A percentile compares a stretch with the other conserved stretches of the same genome.
Evolutionary conservation across 2,329 filamentous ascomycete species (phyloP).

Genomic region (Monilinia vaccinii-corymbosi): DNA sequence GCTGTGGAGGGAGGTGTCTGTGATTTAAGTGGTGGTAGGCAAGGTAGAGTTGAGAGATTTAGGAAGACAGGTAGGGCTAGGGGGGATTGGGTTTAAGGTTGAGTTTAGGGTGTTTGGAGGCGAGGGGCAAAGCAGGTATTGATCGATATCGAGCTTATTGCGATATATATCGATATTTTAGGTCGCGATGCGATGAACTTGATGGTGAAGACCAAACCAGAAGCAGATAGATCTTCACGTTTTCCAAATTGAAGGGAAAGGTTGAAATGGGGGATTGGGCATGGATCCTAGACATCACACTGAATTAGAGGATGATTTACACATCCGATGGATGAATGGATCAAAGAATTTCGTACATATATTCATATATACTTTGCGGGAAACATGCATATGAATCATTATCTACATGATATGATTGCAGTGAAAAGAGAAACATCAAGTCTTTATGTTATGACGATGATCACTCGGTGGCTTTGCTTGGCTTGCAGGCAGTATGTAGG

Average conservation of each 20-base stretch:
- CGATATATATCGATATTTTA: too few relatives aligned
- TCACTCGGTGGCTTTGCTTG: too few relatives aligned
- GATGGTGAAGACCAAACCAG: not conserved
- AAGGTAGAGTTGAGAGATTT: not conserved
- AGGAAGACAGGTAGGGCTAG: not conserved
- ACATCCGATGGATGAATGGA: not conserved
- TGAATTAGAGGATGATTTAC: not conserved
- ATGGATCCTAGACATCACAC: not conserved
- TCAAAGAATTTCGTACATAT: not conserved
- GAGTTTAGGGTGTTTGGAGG: not conserved
- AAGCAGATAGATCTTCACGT: not conserved
- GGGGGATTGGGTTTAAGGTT: not conserved
- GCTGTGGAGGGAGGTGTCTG: slow-evolving; percentile 25
- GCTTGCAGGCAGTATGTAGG: too few relatives aligned
- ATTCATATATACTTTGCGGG: too few relatives aligned
- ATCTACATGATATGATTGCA: too few relatives aligned
- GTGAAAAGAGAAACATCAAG: too few relatives aligned
- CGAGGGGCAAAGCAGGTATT: not conserved
- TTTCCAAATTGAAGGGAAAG: not conserved
- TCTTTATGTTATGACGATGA: too few relatives aligned
- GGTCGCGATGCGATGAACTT: not conserved
- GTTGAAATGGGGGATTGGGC: not conserved
- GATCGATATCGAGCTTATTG: not conserved
- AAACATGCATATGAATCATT: too few relatives aligned
- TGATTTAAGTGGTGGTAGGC: slow-evolving; percentile 12